phyloP scores from a whole-genome alignment of 495 filamentous ascomycete genomes.

The Neurospora tetrasperma region DNA sequence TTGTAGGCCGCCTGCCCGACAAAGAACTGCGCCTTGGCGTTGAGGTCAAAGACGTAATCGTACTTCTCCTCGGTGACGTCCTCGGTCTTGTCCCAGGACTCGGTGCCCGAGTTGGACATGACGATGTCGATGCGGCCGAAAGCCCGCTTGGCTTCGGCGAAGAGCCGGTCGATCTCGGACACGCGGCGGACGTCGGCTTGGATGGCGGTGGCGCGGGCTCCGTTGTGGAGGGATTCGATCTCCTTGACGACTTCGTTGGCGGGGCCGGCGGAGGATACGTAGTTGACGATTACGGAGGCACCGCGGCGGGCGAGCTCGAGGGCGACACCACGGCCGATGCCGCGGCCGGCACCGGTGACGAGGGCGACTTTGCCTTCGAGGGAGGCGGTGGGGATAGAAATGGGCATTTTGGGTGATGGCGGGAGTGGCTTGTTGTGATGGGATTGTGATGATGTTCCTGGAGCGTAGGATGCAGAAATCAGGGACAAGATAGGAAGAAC shows the following conservation, averaged over 20 bases:
- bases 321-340: slow-evolving; percentile 66
- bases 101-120: slow-evolving; percentile 57
- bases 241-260: slow-evolving; percentile 54
- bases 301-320: slow-evolving; percentile 66
- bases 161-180: slow-evolving; percentile 52
- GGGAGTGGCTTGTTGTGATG: neutral
- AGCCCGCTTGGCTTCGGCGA: slow-evolving; percentile 47
- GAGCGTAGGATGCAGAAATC: neutral
- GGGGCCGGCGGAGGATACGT: slow-evolving; percentile 49
- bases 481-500: neutral
- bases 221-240: slow-evolving; percentile 28
- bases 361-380: slow-evolving; percentile 61
- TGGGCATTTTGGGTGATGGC: slow-evolving; percentile 15
- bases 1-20: slow-evolving; percentile 69
- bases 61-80: slow-evolving; percentile 67
- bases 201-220: slow-evolving; percentile 55
- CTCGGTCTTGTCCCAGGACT: slow-evolving; percentile 50
- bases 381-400: slow-evolving; percentile 26
- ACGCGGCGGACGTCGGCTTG: slow-evolving; percentile 65
- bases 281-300: slow-evolving; percentile 69
- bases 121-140: slow-evolving; percentile 71
- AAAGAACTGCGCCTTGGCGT: slow-evolving; percentile 73
- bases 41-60: slow-evolving; percentile 67
- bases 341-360: slow-evolving; percentile 61
- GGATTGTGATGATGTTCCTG: neutral